Base-by-base conservation (phyloP, 2,329 filamentous ascomycete genomes). In the Penicillium polonicum region DNA sequence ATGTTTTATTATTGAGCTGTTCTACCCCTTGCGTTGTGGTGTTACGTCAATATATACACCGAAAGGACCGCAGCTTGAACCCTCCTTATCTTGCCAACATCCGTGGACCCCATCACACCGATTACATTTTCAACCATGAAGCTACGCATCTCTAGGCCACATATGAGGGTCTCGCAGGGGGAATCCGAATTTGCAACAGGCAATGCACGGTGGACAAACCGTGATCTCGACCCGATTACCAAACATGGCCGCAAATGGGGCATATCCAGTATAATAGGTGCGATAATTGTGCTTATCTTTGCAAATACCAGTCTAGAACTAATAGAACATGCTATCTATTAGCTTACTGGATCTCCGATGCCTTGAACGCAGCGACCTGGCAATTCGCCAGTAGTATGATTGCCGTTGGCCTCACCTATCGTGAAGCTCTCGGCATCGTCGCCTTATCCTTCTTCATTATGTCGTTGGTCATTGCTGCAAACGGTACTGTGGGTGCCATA, bases 381-480 rank as follows among this genome's bases (percentile, higher is more conserved):
- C 79, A 84, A 63, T 82, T 79, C 9, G 80, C 79, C 3, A 76
- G 74, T 35, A 77, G 78, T 46, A 79, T 82, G 57, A 71, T 82
- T 12, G 74, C 78, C 12, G 76, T 82, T 25, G 83, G 83, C 3
- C 73, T 86, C 21, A 80, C 76, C 53, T 85, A 82, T 76, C 75
- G 78, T 48, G 84, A 86, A 49, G 68, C 68, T 1, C 46, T 72
- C 7, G 77, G 73, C 43, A 85, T 83, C 57, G 78, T 82, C 31
- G 79, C 80, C 17, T 68, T 81, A 19, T 77, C 75, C 17, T 82
- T 81, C 70, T 79, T 82, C 65, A 80, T 82, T 56, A 79, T 83
- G 41, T 81, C 79, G 36, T 77, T 84, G 43, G 83, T 88, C n/a
- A 87, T 87, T 43, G 81, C 82, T 13, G 76, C 82, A 12, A 86